A percentile compares a stretch with the other conserved stretches of the same genome.
Conservation (phyloP, 1,139 yeast genomes). For the Blastobotrys buckinghamii region DNA sequence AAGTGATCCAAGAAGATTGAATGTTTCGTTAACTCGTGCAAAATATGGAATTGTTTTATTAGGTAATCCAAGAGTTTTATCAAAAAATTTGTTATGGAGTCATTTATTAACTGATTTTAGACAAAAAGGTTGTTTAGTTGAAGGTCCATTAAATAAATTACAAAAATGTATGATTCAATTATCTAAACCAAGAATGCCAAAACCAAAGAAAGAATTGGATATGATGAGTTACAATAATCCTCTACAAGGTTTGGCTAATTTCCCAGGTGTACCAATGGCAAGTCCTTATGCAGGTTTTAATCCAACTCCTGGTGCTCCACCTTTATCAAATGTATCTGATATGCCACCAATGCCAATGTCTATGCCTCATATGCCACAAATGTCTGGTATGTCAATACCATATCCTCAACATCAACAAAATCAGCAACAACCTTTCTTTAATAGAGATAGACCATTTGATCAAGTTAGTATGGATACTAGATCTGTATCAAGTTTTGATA, state of each 20-base stretch:
- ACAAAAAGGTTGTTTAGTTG: conserved; percentile 83
- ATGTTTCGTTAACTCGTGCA: conserved; percentile 90
- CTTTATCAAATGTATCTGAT: background rate
- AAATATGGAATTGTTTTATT: conserved; percentile 75
- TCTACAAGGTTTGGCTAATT: background rate
- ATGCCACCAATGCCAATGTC: too few relatives aligned
- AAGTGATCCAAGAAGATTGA: conserved; percentile 83
- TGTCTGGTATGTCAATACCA: too few relatives aligned
- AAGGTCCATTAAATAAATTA: conserved; percentile 81
- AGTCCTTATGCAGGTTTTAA: background rate
- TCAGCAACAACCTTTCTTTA: conserved; percentile 6
- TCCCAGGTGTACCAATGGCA: background rate
- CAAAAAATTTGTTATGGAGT: conserved; percentile 73
- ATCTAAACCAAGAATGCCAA: conserved; percentile 23
- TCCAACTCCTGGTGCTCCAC: too few relatives aligned
- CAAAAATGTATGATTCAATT: conserved; percentile 61
- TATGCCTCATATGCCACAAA: too few relatives aligned
- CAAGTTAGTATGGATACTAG: conserved; percentile 42
- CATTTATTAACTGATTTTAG: conserved; percentile 71
- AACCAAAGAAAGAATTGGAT: background rate
- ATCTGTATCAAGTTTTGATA: conserved; percentile 44
- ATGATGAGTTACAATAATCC: background rate
- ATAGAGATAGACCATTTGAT: conserved; percentile 12
- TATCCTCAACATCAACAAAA: too few relatives aligned
- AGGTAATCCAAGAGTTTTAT: conserved; percentile 79